phyloP scores from a whole-genome alignment of 768 basidiomycete species.

The Pulveroboletus ravenelii region DNA sequence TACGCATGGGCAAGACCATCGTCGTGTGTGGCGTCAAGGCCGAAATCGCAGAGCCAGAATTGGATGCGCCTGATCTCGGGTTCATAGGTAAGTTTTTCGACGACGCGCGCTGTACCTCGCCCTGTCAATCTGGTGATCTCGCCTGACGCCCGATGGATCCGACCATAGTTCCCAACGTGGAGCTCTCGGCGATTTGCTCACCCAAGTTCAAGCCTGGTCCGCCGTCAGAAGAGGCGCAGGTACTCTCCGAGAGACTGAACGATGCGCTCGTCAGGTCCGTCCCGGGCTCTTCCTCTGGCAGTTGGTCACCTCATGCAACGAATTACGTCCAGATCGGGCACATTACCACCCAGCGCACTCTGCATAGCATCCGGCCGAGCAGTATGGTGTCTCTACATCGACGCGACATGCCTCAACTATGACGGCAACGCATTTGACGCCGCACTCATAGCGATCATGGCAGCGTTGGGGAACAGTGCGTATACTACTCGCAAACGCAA shows the following conservation, averaged over 20 bases:
- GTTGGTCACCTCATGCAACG: neutral
- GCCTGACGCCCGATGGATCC: neutral
- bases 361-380: conserved; percentile 79
- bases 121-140: neutral
- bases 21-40: conserved; percentile 95
- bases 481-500: conserved; percentile 39
- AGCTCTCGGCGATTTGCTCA: conserved; percentile 90
- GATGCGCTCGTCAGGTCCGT: conserved; percentile 70
- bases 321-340: conserved; percentile 46
- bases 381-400: conserved; percentile 93
- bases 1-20: conserved; percentile 88
- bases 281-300: neutral
- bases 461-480: conserved; percentile 82
- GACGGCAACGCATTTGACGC: conserved; percentile 97
- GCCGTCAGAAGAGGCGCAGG: conserved; percentile 90
- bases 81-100: conserved; percentile 59
- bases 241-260: conserved; percentile 78
- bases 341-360: conserved; percentile 62
- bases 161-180: conserved; percentile 84
- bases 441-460: conserved; percentile 78
- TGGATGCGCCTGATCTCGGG: conserved; percentile 69
- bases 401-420: conserved; percentile 94
- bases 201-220: conserved; percentile 94
- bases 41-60: conserved; percentile 86
- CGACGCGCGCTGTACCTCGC: neutral